Base-by-base conservation (phyloP, 768 basidiomycete species). In the Tulasnella sp. region DNA sequence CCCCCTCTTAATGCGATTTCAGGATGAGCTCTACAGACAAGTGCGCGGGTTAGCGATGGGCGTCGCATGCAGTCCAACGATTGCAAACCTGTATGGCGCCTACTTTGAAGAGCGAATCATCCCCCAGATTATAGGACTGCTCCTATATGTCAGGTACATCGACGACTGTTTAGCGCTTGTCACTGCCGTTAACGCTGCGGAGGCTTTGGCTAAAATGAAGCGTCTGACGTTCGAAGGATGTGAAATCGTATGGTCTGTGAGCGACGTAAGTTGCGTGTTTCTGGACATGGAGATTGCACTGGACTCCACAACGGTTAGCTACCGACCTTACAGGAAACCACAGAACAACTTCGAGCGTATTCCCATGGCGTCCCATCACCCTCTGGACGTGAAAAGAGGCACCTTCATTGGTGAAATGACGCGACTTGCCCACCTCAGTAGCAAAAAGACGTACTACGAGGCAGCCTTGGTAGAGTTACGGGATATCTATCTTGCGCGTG, bases 361-460 rank as follows among this genome's bases (percentile, higher is more conserved):
- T 48, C 83, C 83, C 78, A 82, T 78, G 81, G 64, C 81, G 31
- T 81, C 82, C 11, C 75, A 80, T 72, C 83, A 83, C 41, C 83
- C 83, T 18, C 75, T 78, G 54, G 83, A 83, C 73, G 82, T 83
- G 5, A 83, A 83, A 73, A 77, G 78, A 80, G 83, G 82, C 40
- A 79, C 82, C 1, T 82, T 82, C 34, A 75, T 82, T 0, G 58
- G 82, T 24, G 82, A 82, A 79, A 76, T 82, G 79, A 69, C 79
- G n/a, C 6, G 82, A n/a, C 28, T 82, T 18, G 82, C 82, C 24
- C 44, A 54, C 8, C 75, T 82, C 4, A 50, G 31, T 42, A 72
- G 54, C n/a, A 37, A 37, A 31, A 8, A 20, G 22, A 50, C 64
- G 11, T 37, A 75, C 54, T 83, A 81, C 42, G 50, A 79, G 12